Percentiles rank a stretch among this genome's conserved stretches.
Evolutionary conservation across 2,329 filamentous ascomycete genomes (phyloP).

Genomic region (Exophiala oligosperma): DNA sequence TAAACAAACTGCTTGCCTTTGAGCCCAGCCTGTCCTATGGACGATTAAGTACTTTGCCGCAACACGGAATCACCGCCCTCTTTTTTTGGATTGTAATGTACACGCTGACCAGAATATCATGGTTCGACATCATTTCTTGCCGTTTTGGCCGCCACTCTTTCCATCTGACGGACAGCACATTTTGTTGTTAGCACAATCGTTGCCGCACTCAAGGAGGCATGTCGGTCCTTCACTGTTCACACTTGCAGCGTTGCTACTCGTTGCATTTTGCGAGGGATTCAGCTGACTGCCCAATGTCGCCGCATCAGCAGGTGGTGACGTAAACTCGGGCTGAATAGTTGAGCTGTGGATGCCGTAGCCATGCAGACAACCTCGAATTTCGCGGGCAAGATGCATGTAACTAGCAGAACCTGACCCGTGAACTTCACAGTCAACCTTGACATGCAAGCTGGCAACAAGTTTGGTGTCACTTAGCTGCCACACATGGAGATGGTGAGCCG

Average conservation of each 20-base stretch:
- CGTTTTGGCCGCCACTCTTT: constrained; percentile 15
- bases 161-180: constrained; percentile 28
- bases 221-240: constrained; percentile 40
- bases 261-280: constrained; percentile 16
- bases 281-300: constrained; percentile 13
- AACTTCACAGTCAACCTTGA: constrained; percentile 88
- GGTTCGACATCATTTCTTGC: constrained; percentile 17
- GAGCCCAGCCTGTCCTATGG: too few species aligned
- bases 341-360: constrained; percentile 95
- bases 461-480: constrained; percentile 98
- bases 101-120: neutral
- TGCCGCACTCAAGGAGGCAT: constrained; percentile 50
- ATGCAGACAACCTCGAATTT: constrained; percentile 84
- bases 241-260: constrained; percentile 39
- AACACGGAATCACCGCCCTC: too few species aligned
- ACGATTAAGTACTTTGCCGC: neutral
- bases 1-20: neutral
- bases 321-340: constrained; percentile 91
- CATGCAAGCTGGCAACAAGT: constrained; percentile 87
- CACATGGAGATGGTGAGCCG: constrained; percentile 93
- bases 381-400: constrained; percentile 87
- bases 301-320: constrained; percentile 3
- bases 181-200: constrained; percentile 40
- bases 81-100: too few species aligned
- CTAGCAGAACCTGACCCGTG: constrained; percentile 72